Evolutionary conservation across 2,329 filamentous ascomycete genomes (phyloP), one percentile per base, ranked within the genome.

Genomic region (Aspergillus hiratsukae): DNA sequence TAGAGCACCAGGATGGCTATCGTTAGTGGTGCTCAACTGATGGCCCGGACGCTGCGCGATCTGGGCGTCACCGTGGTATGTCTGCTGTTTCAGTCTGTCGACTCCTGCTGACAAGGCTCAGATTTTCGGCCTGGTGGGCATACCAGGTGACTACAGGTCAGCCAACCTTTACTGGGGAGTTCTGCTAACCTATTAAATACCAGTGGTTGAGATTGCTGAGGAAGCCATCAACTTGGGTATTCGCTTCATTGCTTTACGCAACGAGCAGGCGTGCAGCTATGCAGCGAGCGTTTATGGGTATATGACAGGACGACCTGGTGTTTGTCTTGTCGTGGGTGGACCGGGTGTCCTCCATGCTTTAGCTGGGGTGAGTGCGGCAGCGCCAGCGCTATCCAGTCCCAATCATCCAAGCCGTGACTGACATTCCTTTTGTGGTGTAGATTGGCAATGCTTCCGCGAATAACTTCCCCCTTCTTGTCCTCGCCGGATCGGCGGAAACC

Each of bases 271-370:
- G 10, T 81, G 80, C 31, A 78, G 77, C 60, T 84, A 84, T 73
- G 82, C 82, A 10, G 81, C 82, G 3, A 81, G 79, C 49, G 80
- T 79, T 5, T 84, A 84, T 75, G 82, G 81, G 14, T 85, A 83
- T 61, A 72, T 84, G 61, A 83, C 80, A 3, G 81, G 81, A 21
- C 76, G 67, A 54, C 81, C 81, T 3, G 83, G 81, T 3, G 79
- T 84, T 9, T 84, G 81, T 64, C 72, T 84, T 41, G 78, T 83
- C n/a, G 82, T 85, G 2, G 82, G 82, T 52, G 82, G 82, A 8
- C 82, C 82, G 7, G 82, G 82, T 23, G 80, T 85, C 14, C 69
- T 84, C 23, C 82, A 84, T 73, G 80, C 80, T 10, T 77, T 84
- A 70, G 80, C 83, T 58, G 82, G 82, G 48, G 79, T 81, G 74